Percentiles rank a stretch among this genome's conserved stretches.
Conservation (phyloP, 2,329 filamentous ascomycete genomes). For the Aspergillus flavus region DNA sequence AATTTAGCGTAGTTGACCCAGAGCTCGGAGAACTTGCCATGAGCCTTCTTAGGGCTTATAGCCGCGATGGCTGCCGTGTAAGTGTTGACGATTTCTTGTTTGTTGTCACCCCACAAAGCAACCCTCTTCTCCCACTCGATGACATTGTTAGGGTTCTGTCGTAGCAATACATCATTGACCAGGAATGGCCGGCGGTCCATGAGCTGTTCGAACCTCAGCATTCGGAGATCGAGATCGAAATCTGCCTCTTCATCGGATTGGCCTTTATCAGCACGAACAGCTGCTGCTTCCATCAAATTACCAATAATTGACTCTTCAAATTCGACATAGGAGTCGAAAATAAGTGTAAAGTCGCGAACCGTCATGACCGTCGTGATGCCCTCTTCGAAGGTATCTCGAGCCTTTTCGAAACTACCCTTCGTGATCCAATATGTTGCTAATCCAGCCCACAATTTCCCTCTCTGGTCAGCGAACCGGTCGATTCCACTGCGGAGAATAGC, state of each 20-base stretch:
- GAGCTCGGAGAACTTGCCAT: constrained; percentile 89
- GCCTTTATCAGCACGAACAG: constrained; percentile 75
- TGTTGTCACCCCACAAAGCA: constrained; percentile 93
- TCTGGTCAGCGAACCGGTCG: constrained; percentile 84
- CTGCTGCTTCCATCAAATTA: constrained; percentile 85
- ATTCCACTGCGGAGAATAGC: constrained; percentile 92
- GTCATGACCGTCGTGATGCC: constrained; percentile 98
- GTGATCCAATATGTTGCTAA: constrained; percentile 97
- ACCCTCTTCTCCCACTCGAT: constrained; percentile 97
- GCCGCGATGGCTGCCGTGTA: constrained; percentile 93
- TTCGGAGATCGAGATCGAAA: constrained; percentile 91
- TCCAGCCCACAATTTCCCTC: constrained; percentile 92
- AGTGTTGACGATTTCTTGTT: constrained; percentile 85
- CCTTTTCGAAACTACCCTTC: constrained; percentile 86
- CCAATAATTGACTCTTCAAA: constrained; percentile 96
- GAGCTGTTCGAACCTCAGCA: constrained; percentile 96
- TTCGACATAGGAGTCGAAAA: constrained; percentile 95
- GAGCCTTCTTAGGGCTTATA: constrained; percentile 90
- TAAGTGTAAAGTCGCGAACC: constrained; percentile 91
- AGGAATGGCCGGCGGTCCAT: constrained; percentile 97
- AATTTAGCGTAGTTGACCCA: constrained; percentile 98
- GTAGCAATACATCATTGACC: constrained; percentile 89
- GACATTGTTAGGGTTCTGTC: constrained; percentile 96
- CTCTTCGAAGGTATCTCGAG: constrained; percentile 92
- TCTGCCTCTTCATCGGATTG: constrained; percentile 80